A percentile compares a stretch with the other conserved stretches of the same genome.
phyloP scores from a whole-genome alignment of 2,329 filamentous ascomycete genomes.

The Trichoderma endophyticum region DNA sequence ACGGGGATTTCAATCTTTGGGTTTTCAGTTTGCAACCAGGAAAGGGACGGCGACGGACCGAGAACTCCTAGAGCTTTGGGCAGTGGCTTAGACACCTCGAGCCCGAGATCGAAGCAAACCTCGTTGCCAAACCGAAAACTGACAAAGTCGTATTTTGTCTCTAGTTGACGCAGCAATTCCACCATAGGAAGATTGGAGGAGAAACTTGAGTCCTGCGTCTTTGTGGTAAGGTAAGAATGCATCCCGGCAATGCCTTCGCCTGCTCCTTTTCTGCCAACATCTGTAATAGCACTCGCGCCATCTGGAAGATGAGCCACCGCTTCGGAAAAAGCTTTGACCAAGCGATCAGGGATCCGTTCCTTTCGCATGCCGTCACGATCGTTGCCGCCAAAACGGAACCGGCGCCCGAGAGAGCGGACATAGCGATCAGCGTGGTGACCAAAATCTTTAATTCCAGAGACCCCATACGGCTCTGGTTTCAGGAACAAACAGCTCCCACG shows the following conservation, averaged over 20 bases:
- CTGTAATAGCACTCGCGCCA: background rate
- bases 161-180: background rate
- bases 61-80: background rate
- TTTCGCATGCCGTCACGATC: background rate
- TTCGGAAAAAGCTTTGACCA: background rate
- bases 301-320: background rate
- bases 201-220: background rate
- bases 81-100: background rate
- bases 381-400: slow-evolving; percentile 4
- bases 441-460: background rate
- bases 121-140: background rate
- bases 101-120: background rate
- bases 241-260: background rate
- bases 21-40: background rate
- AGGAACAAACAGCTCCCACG: background rate
- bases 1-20: background rate
- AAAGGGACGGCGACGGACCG: background rate
- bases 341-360: background rate
- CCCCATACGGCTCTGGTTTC: background rate
- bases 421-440: background rate
- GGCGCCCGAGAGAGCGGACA: background rate
- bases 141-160: background rate
- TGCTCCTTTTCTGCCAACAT: background rate
- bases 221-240: background rate
- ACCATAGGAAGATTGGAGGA: background rate